A percentile compares a stretch with the other conserved stretches of the same genome.
Conservation (phyloP, 2,329 filamentous ascomycete genomes). For the Diaporthe amygdali region DNA sequence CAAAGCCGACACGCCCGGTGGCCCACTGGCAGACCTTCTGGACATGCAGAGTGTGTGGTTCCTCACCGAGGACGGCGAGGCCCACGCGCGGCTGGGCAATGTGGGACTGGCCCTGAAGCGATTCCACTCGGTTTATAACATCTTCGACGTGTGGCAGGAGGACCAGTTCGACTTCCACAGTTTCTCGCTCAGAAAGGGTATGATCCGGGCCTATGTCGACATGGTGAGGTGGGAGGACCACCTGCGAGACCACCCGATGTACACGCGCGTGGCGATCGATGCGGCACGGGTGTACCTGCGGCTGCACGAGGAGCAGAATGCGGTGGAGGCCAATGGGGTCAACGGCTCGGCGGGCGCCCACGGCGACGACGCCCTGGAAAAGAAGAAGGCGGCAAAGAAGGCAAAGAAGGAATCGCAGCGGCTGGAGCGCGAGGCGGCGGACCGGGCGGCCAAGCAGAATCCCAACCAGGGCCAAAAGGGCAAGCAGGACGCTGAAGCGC, state of each 20-base stretch:
- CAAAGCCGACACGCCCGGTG: constrained; percentile 84
- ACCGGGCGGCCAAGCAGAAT: constrained; percentile 79
- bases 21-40: constrained; percentile 86
- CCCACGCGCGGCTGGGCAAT: constrained; percentile 82
- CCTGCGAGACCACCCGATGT: constrained; percentile 91
- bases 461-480: constrained; percentile 76
- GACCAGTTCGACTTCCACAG: constrained; percentile 99
- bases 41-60: constrained; percentile 99
- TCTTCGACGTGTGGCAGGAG: constrained; percentile 97
- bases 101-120: constrained; percentile 88
- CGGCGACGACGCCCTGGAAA: constrained; percentile 67
- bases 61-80: constrained; percentile 91
- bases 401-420: constrained; percentile 75
- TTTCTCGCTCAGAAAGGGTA: constrained; percentile 95
- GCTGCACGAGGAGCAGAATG: constrained; percentile 76
- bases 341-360: constrained; percentile 53
- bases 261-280: constrained; percentile 79
- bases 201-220: constrained; percentile 92
- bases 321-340: constrained; percentile 65
- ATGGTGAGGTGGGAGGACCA: constrained; percentile 97
- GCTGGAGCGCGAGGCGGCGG: constrained; percentile 77
- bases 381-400: constrained; percentile 90
- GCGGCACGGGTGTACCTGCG: constrained; percentile 82
- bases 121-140: constrained; percentile 85
- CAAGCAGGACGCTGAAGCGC: constrained; percentile 61